Evolutionary conservation across 169 alveolate genomes (phyloP), one percentile per base, ranked within the genome.

Genomic region (Eimeria maxima): DNA sequence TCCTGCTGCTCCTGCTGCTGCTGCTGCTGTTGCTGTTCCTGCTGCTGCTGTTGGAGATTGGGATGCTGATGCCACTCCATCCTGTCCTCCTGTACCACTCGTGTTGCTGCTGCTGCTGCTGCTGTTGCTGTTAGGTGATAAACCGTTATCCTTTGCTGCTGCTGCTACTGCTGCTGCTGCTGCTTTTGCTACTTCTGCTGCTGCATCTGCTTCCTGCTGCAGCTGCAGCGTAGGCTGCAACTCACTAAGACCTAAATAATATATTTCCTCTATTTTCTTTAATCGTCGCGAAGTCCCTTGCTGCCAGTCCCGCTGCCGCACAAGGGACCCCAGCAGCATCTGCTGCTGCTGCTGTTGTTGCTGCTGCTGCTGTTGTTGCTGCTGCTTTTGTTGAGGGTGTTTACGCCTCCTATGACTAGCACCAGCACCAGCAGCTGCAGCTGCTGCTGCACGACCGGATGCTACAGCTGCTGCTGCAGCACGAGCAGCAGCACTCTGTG

Each of bases 241-340:
- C 88, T 90, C 95, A 1, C 74, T 27, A 2, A 90, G 29, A 74
- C 95, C 95, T 76, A 90, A 33, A 69, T 78, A 80, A 47, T 63
- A 90, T 18, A 65, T 78, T 44, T 90, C 95, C 20, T 50, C 88
- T 38, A 90, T 71, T 20, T 78, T 76, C 55, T 90, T 63, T 4
- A 90, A 20, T 24, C 95, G 87, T 38, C 81, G 50, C 42, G 76
- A 53, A 20, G 63, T 33, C 63, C 95, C 95, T 29, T 44, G 67
- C 44, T 90, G 95, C 95, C 95, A 90, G 76, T 90, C 95, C 74
- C 55, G 86, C 78, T 47, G 95, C 74, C 53, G 73, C 88, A n/a
- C 95, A 22, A n/a, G 74, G 67, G 86, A 47, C 88, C 47, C 95
- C 88, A 90, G 81, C 57, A 38, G 95, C 95, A 13, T 47, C 95